phyloP scores from a whole-genome alignment of 495 filamentous ascomycete genomes.

The Penicillium cataractarum region DNA sequence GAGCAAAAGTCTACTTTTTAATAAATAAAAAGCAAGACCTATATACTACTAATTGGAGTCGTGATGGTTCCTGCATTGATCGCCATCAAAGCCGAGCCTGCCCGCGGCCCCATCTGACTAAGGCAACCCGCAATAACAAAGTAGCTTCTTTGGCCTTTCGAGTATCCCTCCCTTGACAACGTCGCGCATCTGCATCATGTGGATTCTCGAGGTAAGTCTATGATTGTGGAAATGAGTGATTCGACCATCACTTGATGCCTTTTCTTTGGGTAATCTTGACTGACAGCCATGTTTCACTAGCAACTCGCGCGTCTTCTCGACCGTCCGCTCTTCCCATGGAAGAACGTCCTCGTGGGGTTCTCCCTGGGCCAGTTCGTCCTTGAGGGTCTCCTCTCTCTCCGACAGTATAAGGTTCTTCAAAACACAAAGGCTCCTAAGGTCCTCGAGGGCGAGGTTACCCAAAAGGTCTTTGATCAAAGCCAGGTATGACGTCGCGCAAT shows the following conservation, averaged over 20 bases:
- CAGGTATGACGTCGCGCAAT: slow-evolving; percentile 56
- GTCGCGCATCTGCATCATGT: slow-evolving; percentile 40
- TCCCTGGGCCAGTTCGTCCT: slow-evolving; percentile 85
- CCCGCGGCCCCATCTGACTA: slow-evolving; percentile 29
- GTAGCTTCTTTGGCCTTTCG: slow-evolving; percentile 28
- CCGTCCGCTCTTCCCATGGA: slow-evolving; percentile 94
- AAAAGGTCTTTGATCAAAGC: slow-evolving; percentile 91
- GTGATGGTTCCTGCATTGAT: slow-evolving; percentile 7
- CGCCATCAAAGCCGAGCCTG: neutral
- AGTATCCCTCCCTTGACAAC: slow-evolving; percentile 19
- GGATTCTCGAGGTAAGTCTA: slow-evolving; percentile 47
- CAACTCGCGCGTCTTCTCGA: slow-evolving; percentile 86
- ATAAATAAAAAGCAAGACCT: too few relatives aligned
- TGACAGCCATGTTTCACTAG: slow-evolving; percentile 49
- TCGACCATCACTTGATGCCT: neutral
- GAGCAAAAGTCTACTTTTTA: neutral
- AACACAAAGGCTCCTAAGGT: slow-evolving; percentile 80
- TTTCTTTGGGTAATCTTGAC: slow-evolving; percentile 11
- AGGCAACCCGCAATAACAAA: slow-evolving; percentile 36
- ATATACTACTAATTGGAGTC: too few relatives aligned
- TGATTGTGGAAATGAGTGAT: neutral
- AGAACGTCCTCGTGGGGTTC: slow-evolving; percentile 92
- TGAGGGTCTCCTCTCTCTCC: slow-evolving; percentile 79
- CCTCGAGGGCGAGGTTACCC: slow-evolving; percentile 80
- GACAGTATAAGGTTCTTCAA: slow-evolving; percentile 84